A percentile compares a stretch with the other conserved stretches of the same genome.
Conservation (phyloP, 768 basidiomycete species). For the Xanthoconium purpureum region DNA sequence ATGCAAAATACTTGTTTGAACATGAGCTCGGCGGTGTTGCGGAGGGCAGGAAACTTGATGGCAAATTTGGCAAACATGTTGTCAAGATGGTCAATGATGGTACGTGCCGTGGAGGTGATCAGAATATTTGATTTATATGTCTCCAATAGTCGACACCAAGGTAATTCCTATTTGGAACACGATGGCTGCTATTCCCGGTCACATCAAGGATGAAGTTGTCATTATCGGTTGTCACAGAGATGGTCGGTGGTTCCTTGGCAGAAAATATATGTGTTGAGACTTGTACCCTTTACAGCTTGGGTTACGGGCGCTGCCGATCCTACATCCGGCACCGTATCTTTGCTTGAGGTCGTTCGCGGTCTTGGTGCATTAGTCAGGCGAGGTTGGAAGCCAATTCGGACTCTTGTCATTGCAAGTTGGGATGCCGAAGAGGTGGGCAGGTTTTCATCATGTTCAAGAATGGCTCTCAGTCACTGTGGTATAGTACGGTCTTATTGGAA, state of each 20-base stretch:
- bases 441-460: not conserved
- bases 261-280: not conserved
- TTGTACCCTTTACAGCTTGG: constrained; percentile 25
- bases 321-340: constrained; percentile 51
- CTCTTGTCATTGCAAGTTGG: constrained; percentile 74
- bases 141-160: constrained; percentile 58
- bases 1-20: constrained; percentile 66
- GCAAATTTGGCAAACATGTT: constrained; percentile 44
- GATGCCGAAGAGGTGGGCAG: constrained; percentile 62
- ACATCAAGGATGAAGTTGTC: constrained; percentile 79
- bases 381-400: constrained; percentile 68
- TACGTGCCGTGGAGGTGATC: constrained; percentile 16
- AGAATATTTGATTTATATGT: not conserved
- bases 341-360: constrained; percentile 55
- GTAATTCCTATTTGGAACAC: constrained; percentile 91
- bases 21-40: constrained; percentile 46
- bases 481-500: constrained; percentile 73
- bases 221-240: constrained; percentile 87
- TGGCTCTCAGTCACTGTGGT: not conserved
- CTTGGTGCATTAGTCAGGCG: constrained; percentile 44
- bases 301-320: constrained; percentile 54
- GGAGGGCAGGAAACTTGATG: constrained; percentile 42
- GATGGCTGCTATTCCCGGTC: constrained; percentile 79
- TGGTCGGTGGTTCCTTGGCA: constrained; percentile 42
- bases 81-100: constrained; percentile 56